Evolutionary conservation across 1,284 basidiomycete genomes (phyloP).

Genomic region (Schizophyllum amplum): DNA sequence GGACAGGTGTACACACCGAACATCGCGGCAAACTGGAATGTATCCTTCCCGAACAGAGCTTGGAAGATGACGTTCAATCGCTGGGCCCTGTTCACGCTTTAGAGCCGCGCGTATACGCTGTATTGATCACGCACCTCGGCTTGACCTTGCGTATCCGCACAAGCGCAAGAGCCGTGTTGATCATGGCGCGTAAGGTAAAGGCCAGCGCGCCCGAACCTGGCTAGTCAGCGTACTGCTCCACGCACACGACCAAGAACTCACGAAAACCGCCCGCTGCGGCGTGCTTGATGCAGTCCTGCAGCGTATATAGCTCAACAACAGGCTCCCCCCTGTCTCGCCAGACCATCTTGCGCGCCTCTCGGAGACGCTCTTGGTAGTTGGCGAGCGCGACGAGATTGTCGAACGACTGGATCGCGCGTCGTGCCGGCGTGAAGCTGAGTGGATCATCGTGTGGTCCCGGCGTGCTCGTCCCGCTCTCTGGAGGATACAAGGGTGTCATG

Average conservation of each 20-base stretch:
- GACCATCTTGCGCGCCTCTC: slow-evolving; percentile 66
- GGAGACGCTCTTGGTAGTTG: slow-evolving; percentile 66
- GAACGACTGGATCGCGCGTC: slow-evolving; percentile 60
- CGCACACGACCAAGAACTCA: slow-evolving; percentile 34
- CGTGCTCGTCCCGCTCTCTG: slow-evolving; percentile 1
- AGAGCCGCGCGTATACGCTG: neutral
- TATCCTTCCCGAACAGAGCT: slow-evolving; percentile 76
- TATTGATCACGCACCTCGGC: slow-evolving; percentile 39
- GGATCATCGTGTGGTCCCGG: neutral
- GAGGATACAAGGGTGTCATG: neutral
- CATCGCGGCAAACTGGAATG: slow-evolving; percentile 80
- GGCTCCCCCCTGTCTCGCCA: slow-evolving; percentile 82
- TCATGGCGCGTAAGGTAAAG: slow-evolving; percentile 70
- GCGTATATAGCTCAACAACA: slow-evolving; percentile 56
- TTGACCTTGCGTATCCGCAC: slow-evolving; percentile 54
- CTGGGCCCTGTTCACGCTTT: slow-evolving; percentile 29
- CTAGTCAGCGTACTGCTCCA: neutral
- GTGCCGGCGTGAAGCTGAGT: slow-evolving; percentile 31
- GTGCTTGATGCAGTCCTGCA: slow-evolving; percentile 68
- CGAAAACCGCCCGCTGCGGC: slow-evolving; percentile 68
- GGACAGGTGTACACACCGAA: slow-evolving; percentile 43
- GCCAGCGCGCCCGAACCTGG: slow-evolving; percentile 74
- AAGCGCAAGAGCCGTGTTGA: slow-evolving; percentile 72
- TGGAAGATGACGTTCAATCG: slow-evolving; percentile 58
- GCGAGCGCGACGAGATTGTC: slow-evolving; percentile 75